Base-by-base conservation (phyloP, 768 basidiomycete species). In the Neoboletus magnificus region DNA sequence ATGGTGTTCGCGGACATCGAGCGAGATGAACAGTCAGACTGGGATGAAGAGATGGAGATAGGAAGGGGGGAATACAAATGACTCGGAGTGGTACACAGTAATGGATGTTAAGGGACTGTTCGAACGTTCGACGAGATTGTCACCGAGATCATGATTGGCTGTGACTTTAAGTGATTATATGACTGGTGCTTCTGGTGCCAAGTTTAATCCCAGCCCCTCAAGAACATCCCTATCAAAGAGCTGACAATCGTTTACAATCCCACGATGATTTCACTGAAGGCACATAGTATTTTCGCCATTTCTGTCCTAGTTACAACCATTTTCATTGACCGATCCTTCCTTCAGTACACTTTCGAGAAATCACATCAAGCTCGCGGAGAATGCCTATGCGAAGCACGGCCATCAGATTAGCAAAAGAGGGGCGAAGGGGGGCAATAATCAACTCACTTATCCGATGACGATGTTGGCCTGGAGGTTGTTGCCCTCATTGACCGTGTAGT, bases 381-480 rank as follows among this genome's bases (percentile, higher is more conserved):
- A 20, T 12, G n/a, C n/a, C 39, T 39, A 6, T 20, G n/a, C 39
- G 2, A 20, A 20, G 6, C n/a, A 39, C 11, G n/a, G 39, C 12
- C 39, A 39, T 12, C 11, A 2, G 10, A 12, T 39, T 20, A 5
- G 3, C 10, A 12, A 39, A 39, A 2, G 39, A 39, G 11, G 11
- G n/a, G 11, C 0, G 5, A 5, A n/a, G 4, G 12, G 11, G 7
- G 13, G n/a, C 7, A 12, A 2, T 4, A 15, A 16, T 32, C 20
- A 12, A 30, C 56, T 49, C 50, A 52, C 57, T 47, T 37, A 56
- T 47, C 25, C 47, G 1, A 61, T 4, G 12, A 61, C 27, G 25
- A 62, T 5, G 16, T 53, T 29, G 35, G 50, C 54, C 50, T 37
- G 7, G 39, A 60, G 54, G 33, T 56, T 18, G 27, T 53, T 56